Evolutionary conservation across 2,329 filamentous ascomycete species (phyloP).

Genomic region (Blastomyces percursus): DNA sequence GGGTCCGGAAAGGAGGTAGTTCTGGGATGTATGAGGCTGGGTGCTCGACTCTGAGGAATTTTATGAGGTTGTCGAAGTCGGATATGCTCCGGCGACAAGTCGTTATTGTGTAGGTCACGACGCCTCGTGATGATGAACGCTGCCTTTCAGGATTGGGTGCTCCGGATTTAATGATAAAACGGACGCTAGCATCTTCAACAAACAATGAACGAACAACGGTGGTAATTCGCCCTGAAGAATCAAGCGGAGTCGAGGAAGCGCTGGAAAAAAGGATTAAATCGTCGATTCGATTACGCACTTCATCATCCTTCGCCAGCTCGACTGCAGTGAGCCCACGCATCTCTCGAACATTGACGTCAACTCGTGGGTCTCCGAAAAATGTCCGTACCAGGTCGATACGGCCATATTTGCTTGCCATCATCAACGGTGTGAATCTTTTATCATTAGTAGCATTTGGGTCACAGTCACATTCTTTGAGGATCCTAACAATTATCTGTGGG

Average conservation of each 20-base stretch:
- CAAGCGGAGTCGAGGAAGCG: conserved; percentile 40
- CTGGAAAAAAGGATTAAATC: conserved; percentile 78
- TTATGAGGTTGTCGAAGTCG: conserved; percentile 85
- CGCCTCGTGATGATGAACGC: conserved; percentile 43
- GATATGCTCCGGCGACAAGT: conserved; percentile 78
- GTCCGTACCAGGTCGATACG: conserved; percentile 84
- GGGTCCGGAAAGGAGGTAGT: conserved; percentile 65
- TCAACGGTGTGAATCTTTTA: conserved; percentile 85
- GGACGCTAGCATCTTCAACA: conserved; percentile 88
- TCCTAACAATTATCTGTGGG: conserved; percentile 58
- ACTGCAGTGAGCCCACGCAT: conserved; percentile 82
- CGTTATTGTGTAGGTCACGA: conserved; percentile 76
- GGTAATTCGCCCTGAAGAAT: conserved; percentile 69
- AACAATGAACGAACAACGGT: conserved; percentile 93
- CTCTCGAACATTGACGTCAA: conserved; percentile 76
- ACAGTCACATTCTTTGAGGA: conserved; percentile 78
- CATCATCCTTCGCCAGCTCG: conserved; percentile 94
- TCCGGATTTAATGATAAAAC: conserved; percentile 87
- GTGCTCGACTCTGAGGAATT: conserved; percentile 74
- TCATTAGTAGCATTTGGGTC: conserved; percentile 94
- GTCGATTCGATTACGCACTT: conserved; percentile 91
- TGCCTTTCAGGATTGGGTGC: conserved; percentile 48
- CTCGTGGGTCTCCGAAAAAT: conserved; percentile 75
- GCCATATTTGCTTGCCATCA: conserved; percentile 98
- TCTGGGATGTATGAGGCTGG: conserved; percentile 90